phyloP scores from a whole-genome alignment of 306 rosid species.

The Heteromeles arbutifolia region DNA sequence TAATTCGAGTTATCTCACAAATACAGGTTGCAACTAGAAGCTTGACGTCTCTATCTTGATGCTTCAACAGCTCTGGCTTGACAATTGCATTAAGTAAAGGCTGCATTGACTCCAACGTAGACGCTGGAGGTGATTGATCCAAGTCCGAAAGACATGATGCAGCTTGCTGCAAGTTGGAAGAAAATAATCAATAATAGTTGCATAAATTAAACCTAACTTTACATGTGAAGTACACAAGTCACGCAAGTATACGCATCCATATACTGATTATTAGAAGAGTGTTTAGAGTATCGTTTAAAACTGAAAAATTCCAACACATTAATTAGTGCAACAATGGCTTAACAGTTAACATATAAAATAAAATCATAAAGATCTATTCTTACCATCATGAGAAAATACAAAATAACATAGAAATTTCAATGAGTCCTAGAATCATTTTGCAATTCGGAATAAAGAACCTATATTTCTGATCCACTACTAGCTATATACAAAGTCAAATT shows the following conservation, averaged over 20 bases:
- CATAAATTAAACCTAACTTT: not conserved
- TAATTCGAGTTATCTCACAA: constrained; percentile 94
- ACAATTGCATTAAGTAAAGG: constrained; percentile 75
- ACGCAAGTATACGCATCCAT: not conserved
- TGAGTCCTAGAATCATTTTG: not conserved
- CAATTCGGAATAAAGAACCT: not conserved
- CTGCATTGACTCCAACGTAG: constrained; percentile 72
- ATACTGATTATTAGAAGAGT: not conserved
- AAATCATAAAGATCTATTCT: not conserved
- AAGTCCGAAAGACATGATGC: constrained; percentile 73
- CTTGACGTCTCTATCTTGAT: constrained; percentile 91
- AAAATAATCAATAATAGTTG: not conserved
- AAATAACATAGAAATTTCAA: not conserved
- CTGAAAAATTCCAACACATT: not conserved
- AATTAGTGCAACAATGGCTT: not conserved
- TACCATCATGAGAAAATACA: not conserved
- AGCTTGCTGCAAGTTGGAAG: constrained; percentile 75
- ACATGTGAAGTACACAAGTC: not conserved
- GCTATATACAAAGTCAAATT: not conserved
- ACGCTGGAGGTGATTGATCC: constrained; percentile 82
- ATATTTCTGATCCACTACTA: not conserved
- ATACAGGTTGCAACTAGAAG: constrained; percentile 93
- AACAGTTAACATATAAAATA: not conserved
- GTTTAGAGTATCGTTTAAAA: not conserved
- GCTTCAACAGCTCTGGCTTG: constrained; percentile 82